Percentiles rank a stretch among this genome's conserved stretches.
phyloP scores from a whole-genome alignment of 192 early-diverging fungal genomes.

The Physocladia obscura region DNA sequence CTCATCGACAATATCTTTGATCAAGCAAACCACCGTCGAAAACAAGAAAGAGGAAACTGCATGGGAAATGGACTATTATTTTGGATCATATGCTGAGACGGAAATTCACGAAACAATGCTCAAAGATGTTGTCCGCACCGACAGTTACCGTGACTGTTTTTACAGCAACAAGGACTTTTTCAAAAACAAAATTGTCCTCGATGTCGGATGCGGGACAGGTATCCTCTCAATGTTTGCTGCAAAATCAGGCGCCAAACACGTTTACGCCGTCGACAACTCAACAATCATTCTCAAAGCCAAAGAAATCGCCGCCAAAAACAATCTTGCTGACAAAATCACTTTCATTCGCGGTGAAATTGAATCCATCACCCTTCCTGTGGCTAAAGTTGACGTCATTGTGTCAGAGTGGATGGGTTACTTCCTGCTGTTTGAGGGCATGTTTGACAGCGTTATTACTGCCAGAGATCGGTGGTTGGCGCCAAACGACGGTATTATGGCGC shows the following conservation, averaged over 20 bases:
- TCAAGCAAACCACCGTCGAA: conserved; percentile 3
- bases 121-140: conserved; percentile 78
- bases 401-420: conserved; percentile 96
- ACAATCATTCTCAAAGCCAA: conserved; percentile 80
- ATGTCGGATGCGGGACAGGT: conserved; percentile 89
- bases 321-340: conserved; percentile 53
- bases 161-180: conserved; percentile 83
- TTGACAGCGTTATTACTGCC: conserved; percentile 83
- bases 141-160: conserved; percentile 77
- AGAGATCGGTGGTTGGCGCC: conserved; percentile 75
- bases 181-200: conserved; percentile 80
- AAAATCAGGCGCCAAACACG: conserved; percentile 75
- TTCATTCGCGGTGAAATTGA: conserved; percentile 80
- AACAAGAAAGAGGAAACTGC: conserved; percentile 25
- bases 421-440: conserved; percentile 86
- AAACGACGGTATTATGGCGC: conserved; percentile 63
- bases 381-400: conserved; percentile 80
- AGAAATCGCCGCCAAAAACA: conserved; percentile 74
- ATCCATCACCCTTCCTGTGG: conserved; percentile 72
- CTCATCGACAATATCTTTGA: background rate
- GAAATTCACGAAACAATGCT: conserved; percentile 84
- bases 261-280: conserved; percentile 80
- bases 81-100: conserved; percentile 56
- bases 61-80: conserved; percentile 60
- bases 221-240: conserved; percentile 93